These are phyloP conservation scores for Alternaria sp. DNA, from an alignment of 2,329 filamentous ascomycete species.

Conservation along the genomic window DNA sequence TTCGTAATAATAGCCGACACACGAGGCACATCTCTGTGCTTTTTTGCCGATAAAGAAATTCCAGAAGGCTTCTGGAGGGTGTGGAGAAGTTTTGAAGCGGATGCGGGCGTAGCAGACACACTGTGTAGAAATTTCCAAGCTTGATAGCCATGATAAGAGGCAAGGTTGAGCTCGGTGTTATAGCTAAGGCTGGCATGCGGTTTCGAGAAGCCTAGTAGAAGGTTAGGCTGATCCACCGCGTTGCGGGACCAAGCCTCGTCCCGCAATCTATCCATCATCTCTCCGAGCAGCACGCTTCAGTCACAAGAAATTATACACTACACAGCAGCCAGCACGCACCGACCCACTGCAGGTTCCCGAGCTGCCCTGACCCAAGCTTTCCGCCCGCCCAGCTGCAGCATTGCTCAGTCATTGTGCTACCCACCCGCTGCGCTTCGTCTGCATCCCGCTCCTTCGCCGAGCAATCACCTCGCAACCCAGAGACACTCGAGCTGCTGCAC, in stretches of 20 bases:
- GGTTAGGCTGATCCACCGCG: constrained; percentile 13
- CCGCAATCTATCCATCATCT: constrained; percentile 16
- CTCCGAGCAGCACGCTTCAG: constrained; percentile 17
- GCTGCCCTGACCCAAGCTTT: neutral
- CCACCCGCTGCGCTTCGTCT: constrained; percentile 2
- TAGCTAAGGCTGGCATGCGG: constrained; percentile 2
- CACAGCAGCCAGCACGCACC: neutral
- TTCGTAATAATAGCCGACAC: constrained; percentile 4
- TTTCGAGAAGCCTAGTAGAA: constrained; percentile 19
- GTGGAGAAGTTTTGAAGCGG: neutral
- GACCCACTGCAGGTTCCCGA: constrained; percentile 3
- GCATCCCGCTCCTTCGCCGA: constrained; percentile 10
- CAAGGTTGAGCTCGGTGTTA: neutral
- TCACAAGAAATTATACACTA: constrained; percentile 5
- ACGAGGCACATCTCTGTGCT: neutral
- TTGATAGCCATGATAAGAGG: neutral
- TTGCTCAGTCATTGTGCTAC: constrained; percentile 9
- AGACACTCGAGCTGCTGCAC: neutral
- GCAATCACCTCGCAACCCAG: constrained; percentile 6
- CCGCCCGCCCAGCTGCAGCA: neutral
- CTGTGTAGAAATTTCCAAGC: neutral
- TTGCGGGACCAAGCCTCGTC: constrained; percentile 22
- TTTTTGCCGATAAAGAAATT: constrained; percentile 2
- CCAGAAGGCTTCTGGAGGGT: neutral
- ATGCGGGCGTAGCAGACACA: neutral